phyloP scores from a whole-genome alignment of 345 rosid species.

The Hirschfeldia incana region DNA sequence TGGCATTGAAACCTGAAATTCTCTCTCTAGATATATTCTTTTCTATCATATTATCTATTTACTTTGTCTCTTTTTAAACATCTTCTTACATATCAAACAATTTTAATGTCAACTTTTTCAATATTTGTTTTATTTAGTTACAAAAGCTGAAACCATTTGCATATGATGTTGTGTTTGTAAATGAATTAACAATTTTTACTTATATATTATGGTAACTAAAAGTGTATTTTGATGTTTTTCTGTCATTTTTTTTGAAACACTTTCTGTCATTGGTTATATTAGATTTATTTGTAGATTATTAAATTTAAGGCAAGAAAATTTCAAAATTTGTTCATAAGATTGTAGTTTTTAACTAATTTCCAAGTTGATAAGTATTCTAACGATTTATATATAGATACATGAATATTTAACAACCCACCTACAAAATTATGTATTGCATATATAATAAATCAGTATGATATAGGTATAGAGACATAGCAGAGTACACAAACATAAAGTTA shows the following conservation, averaged over 20 bases:
- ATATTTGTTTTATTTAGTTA: not conserved
- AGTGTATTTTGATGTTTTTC: not conserved
- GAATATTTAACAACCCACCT: not conserved
- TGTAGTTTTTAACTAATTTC: not conserved
- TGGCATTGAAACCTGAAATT: slow-evolving; percentile 21
- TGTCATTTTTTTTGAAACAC: not conserved
- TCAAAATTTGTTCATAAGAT: not conserved
- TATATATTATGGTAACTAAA: not conserved
- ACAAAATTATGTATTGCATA: not conserved
- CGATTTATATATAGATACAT: too few relatives aligned
- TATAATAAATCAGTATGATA: not conserved
- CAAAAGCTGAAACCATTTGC: not conserved
- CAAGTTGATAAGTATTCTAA: too few relatives aligned
- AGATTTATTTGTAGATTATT: not conserved
- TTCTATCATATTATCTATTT: not conserved
- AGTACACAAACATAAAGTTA: not conserved
- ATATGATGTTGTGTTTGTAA: not conserved
- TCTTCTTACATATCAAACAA: not conserved
- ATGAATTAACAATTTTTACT: not conserved
- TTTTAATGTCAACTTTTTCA: not conserved
- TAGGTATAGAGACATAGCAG: not conserved
- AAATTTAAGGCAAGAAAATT: not conserved
- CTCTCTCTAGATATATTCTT: not conserved
- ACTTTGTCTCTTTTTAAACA: too few relatives aligned
- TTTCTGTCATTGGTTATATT: too few relatives aligned